These are phyloP conservation scores for Calophaca sinica DNA, from an alignment of 306 rosid species.

Conservation along the genomic window DNA sequence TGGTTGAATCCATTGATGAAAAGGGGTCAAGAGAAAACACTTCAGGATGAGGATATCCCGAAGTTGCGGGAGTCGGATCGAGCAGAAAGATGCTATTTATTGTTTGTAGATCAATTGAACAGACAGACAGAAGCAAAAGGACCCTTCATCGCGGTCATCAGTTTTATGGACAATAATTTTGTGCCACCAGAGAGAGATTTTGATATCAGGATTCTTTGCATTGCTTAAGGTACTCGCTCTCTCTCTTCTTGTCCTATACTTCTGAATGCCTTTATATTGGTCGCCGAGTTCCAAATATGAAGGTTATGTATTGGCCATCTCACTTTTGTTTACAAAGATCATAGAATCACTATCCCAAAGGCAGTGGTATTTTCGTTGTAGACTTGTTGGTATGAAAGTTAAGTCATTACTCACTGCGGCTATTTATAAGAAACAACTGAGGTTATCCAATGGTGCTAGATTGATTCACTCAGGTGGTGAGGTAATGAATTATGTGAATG, in stretches of 20 bases:
- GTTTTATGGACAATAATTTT: slow-evolving; percentile 53
- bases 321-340: slow-evolving; percentile 61
- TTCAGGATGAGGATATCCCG: slow-evolving; percentile 74
- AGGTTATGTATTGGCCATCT: slow-evolving; percentile 59
- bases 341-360: slow-evolving; percentile 74
- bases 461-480: slow-evolving; percentile 74
- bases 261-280: slow-evolving; percentile 74
- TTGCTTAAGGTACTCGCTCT: slow-evolving; percentile 63
- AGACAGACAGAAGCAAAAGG: slow-evolving; percentile 45
- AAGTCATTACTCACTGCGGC: slow-evolving; percentile 68
- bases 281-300: slow-evolving; percentile 69
- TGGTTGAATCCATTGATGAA: slow-evolving; percentile 84
- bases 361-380: slow-evolving; percentile 73
- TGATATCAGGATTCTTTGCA: slow-evolving; percentile 70
- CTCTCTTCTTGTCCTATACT: slow-evolving; percentile 69
- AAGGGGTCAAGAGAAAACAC: slow-evolving; percentile 61
- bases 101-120: slow-evolving; percentile 53
- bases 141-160: slow-evolving; percentile 49
- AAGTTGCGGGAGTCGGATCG: slow-evolving; percentile 55
- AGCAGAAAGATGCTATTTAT: slow-evolving; percentile 64
- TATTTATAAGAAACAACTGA: slow-evolving; percentile 68
- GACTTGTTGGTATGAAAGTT: slow-evolving; percentile 66
- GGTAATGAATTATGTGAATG: slow-evolving; percentile 50
- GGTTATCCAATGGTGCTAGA: slow-evolving; percentile 63
- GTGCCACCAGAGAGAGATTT: slow-evolving; percentile 69